phyloP scores from a whole-genome alignment of 768 basidiomycete genomes.

The Tremella fuciformis region DNA sequence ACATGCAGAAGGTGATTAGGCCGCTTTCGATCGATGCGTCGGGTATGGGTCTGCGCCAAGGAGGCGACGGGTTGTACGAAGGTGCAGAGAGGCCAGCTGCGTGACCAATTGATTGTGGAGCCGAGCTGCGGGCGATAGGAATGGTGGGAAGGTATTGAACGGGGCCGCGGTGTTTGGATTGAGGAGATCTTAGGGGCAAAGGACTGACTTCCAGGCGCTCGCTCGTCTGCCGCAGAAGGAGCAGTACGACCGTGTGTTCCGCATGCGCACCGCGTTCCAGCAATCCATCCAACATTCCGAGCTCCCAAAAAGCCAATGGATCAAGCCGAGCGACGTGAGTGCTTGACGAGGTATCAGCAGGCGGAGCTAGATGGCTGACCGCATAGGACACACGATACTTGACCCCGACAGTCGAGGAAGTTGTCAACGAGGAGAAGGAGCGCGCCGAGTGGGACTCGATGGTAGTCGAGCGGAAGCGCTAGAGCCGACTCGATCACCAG shows the following conservation, averaged over 20 bases:
- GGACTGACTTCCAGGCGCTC: constrained; percentile 63
- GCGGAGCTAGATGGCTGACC: neutral
- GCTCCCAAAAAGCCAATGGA: constrained; percentile 79
- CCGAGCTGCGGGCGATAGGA: too few relatives aligned
- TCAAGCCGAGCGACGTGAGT: constrained; percentile 69
- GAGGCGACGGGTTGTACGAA: too few relatives aligned
- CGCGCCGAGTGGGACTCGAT: constrained; percentile 76
- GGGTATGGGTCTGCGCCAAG: too few relatives aligned
- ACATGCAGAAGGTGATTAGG: constrained; percentile 44
- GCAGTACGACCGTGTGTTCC: constrained; percentile 84
- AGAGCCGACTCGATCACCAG: neutral
- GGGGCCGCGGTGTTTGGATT: too few relatives aligned
- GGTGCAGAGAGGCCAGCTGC: too few relatives aligned
- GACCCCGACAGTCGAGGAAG: constrained; percentile 68
- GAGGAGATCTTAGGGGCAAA: too few relatives aligned
- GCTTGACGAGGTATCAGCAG: neutral
- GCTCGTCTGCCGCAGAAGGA: constrained; percentile 73
- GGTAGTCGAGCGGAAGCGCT: constrained; percentile 62
- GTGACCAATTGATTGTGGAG: too few relatives aligned
- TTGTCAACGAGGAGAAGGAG: constrained; percentile 73
- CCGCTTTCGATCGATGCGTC: too few relatives aligned
- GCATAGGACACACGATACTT: constrained; percentile 85
- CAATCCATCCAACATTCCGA: constrained; percentile 72
- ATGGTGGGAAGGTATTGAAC: too few relatives aligned
- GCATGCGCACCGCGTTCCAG: constrained; percentile 70